Evolutionary conservation across 2,329 filamentous ascomycete species (phyloP), one percentile per base, ranked within the genome.

Genomic region (Colletotrichum godetiae): DNA sequence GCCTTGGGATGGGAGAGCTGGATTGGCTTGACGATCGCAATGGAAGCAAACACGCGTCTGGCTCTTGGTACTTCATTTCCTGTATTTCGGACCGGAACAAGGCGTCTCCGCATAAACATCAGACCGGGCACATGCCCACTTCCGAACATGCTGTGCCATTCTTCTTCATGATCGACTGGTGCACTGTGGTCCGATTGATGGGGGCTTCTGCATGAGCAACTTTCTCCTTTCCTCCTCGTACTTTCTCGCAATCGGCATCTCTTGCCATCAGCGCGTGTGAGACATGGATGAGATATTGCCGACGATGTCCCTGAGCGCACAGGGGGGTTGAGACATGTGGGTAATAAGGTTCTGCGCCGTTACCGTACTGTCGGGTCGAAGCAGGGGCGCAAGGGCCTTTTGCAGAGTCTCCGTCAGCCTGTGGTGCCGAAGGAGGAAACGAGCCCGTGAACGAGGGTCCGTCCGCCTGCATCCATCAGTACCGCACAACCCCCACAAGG

Each of bases 341-440:
- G 19, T 58, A 58, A 37, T 35, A 58, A 58, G 56, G 56, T 58
- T 58, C 35, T 35, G 29, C 56, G 56, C 56, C 31, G 56, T 57
- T 58, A 58, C 56, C 56, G 15, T 58, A 22, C 56, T 58, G 56
- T 58, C n/a, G 31, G 56, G 56, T 58, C 31, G 31, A 37, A 13
- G 4, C 31, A 58, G 56, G 29, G 56, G 31, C 56, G 56, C 5
- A 58, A 37, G 56, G 6, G 15, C 56, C 29, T 37, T 37, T 37
- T 37, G 35, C 35, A 37, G 35, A 37, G 35, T 37, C 31, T 33
- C 13, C 10, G 10, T 13, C 27, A 29, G 12, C 27, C 19, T 35
- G 1, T 35, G 4, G 11, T 58, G 31, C 19, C 15, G 56, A 58
- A 58, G n/a, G 56, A 58, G 56, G 29, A 35, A 58, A 13, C 56